Conservation (phyloP, 345 rosid genomes). For the Erysimum cheiranthoides region DNA sequence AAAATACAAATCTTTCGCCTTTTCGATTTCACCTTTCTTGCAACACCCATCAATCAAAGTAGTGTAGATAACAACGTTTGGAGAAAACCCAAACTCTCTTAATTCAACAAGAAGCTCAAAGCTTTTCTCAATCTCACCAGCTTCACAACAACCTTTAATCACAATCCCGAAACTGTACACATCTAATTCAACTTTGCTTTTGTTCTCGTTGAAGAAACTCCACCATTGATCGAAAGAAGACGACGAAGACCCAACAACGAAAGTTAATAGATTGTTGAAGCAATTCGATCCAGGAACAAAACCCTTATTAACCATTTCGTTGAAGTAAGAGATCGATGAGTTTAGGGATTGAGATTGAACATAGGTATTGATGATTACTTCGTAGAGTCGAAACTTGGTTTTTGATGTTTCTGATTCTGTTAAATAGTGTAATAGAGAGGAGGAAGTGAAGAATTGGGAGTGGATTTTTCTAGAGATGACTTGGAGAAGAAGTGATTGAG, state of each 20-base stretch:
- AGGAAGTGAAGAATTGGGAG: constrained; percentile 52
- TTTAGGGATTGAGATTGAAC: constrained; percentile 53
- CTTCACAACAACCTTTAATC: constrained; percentile 72
- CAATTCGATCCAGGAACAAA: constrained; percentile 49
- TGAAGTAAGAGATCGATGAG: constrained; percentile 54
- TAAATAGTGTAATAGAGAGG: constrained; percentile 53
- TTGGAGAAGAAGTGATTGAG: constrained; percentile 58
- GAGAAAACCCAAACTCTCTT: constrained; percentile 56
- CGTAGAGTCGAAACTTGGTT: constrained; percentile 47
- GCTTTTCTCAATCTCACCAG: constrained; percentile 57
- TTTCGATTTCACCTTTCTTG: constrained; percentile 62
- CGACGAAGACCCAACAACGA: constrained; percentile 49
- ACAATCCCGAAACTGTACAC: constrained; percentile 71
- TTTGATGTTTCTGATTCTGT: constrained; percentile 41
- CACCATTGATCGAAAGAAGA: constrained; percentile 52
- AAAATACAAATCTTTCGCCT: constrained; percentile 59
- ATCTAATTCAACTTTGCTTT: constrained; percentile 52
- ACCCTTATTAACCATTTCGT: constrained; percentile 58
- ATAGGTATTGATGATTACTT: constrained; percentile 57
- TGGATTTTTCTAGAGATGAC: constrained; percentile 55
- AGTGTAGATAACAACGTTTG: constrained; percentile 71
- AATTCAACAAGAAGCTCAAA: constrained; percentile 55
- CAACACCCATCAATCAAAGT: constrained; percentile 86
- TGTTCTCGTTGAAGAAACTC: constrained; percentile 51
- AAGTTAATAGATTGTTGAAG: constrained; percentile 57